A percentile compares a stretch with the other conserved stretches of the same genome.
Evolutionary conservation across 2,329 filamentous ascomycete genomes (phyloP).

Genomic region (Stagonosporopsis vannaccii): DNA sequence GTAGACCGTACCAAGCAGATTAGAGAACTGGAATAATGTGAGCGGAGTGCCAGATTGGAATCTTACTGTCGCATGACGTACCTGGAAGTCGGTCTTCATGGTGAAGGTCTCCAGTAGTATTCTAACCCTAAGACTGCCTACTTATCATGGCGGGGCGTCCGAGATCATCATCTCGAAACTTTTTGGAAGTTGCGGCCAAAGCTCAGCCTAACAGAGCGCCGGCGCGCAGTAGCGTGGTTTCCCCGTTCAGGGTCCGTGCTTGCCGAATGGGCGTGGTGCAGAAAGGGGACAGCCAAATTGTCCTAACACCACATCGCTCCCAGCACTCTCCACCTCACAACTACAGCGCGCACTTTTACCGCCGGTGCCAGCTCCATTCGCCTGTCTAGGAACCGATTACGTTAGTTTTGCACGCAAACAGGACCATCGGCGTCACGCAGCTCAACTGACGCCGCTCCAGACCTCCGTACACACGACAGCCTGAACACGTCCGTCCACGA

Average conservation of each 20-base stretch:
- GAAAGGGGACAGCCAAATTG: constrained; percentile 52
- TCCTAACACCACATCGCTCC: constrained; percentile 28
- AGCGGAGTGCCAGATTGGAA: constrained; percentile 23
- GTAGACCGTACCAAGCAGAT: constrained; percentile 97
- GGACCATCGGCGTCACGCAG: not conserved
- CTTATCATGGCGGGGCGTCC: constrained; percentile 32
- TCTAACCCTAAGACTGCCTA: constrained; percentile 12
- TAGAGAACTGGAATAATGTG: constrained; percentile 82
- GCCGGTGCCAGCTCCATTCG: constrained; percentile 9
- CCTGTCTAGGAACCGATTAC: not conserved
- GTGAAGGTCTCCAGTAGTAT: constrained; percentile 30
- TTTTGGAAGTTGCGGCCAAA: constrained; percentile 42
- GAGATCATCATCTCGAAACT: constrained; percentile 41
- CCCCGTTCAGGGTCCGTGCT: constrained; percentile 47
- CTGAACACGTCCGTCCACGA: constrained; percentile 46
- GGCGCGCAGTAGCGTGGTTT: constrained; percentile 42
- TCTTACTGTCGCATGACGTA: constrained; percentile 50
- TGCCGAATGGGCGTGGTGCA: constrained; percentile 48
- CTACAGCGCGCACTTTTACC: constrained; percentile 8
- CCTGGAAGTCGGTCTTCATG: constrained; percentile 99
- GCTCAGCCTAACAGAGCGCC: constrained; percentile 25
- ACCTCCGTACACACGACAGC: constrained; percentile 28
- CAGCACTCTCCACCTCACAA: constrained; percentile 16
- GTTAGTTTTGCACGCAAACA: constrained; percentile 10
- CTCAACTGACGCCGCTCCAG: constrained; percentile 33